These are phyloP conservation scores for Endogone sp. DNA, from an alignment of 192 early-diverging fungal species.

Conservation along the genomic window DNA sequence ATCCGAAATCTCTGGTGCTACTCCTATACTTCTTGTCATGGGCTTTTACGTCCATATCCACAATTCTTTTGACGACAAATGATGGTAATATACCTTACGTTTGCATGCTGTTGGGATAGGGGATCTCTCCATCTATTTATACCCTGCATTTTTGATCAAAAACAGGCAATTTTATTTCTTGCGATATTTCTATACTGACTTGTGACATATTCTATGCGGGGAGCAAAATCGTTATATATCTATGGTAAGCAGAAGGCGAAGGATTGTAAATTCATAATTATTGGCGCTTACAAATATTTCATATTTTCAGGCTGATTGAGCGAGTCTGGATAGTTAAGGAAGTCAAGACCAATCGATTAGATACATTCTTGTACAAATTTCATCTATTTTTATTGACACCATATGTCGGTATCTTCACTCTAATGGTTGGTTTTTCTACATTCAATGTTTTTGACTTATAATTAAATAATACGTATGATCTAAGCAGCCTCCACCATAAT, in stretches of 20 bases:
- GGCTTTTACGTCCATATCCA: slow-evolving; percentile 33
- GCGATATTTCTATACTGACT: slow-evolving; percentile 30
- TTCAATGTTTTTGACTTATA: neutral
- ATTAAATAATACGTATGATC: neutral
- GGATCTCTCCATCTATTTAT: too few relatives aligned
- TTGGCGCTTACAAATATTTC: neutral
- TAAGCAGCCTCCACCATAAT: slow-evolving; percentile 4
- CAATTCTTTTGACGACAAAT: slow-evolving; percentile 40
- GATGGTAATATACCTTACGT: too few relatives aligned
- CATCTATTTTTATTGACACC: slow-evolving; percentile 22
- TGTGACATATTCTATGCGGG: slow-evolving; percentile 38
- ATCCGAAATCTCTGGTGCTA: slow-evolving; percentile 38
- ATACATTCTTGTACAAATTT: slow-evolving; percentile 23
- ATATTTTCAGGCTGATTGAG: slow-evolving; percentile 23
- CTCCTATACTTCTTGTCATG: slow-evolving; percentile 38
- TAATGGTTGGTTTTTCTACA: slow-evolving; percentile 23
- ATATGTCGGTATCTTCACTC: slow-evolving; percentile 26
- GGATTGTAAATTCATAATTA: neutral
- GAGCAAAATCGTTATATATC: slow-evolving; percentile 35
- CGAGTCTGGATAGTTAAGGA: slow-evolving; percentile 27
- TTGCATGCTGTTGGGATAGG: too few relatives aligned
- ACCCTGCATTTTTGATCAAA: neutral
- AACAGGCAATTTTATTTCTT: slow-evolving; percentile 32
- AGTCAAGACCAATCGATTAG: slow-evolving; percentile 10
- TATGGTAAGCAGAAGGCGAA: slow-evolving; percentile 15